Percentiles rank a stretch among this genome's conserved stretches.
phyloP scores from a whole-genome alignment of 2,329 filamentous ascomycete species.

The Fusarium incarnatum region DNA sequence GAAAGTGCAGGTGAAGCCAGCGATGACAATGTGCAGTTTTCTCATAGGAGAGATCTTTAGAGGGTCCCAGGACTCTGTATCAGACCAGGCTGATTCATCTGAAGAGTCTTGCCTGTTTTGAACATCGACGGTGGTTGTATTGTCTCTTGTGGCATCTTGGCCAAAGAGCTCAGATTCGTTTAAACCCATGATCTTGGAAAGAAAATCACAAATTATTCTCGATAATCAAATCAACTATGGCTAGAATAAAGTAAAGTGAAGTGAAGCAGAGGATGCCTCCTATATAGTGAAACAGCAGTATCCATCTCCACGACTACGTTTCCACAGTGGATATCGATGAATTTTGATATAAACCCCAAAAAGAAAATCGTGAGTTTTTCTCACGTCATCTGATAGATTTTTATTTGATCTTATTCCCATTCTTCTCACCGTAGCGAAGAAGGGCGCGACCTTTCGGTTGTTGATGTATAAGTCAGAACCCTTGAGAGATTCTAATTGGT shows the following conservation, averaged over 20 bases:
- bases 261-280: constrained; percentile 1
- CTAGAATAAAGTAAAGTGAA: background rate
- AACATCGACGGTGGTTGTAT: background rate
- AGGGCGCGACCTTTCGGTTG: constrained; percentile 14
- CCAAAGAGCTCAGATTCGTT: constrained; percentile 18
- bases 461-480: constrained; percentile 12
- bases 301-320: constrained; percentile 16
- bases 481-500: constrained; percentile 20
- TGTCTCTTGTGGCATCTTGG: constrained; percentile 15
- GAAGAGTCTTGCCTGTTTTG: constrained; percentile 31
- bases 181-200: constrained; percentile 14
- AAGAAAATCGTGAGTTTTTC: background rate
- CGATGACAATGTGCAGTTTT: constrained; percentile 51
- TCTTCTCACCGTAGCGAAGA: constrained; percentile 3
- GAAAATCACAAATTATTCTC: background rate
- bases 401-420: background rate
- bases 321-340: constrained; percentile 23
- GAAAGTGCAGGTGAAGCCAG: constrained; percentile 53
- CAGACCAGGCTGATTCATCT: constrained; percentile 36
- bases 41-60: constrained; percentile 49
- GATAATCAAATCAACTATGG: background rate
- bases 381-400: constrained; percentile 16
- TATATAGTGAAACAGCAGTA: constrained; percentile 6
- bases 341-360: background rate
- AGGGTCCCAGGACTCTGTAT: constrained; percentile 43